A percentile compares a stretch with the other conserved stretches of the same genome.
Evolutionary conservation across 1,284 basidiomycete species (phyloP).

Genomic region (Tremellales sp.): DNA sequence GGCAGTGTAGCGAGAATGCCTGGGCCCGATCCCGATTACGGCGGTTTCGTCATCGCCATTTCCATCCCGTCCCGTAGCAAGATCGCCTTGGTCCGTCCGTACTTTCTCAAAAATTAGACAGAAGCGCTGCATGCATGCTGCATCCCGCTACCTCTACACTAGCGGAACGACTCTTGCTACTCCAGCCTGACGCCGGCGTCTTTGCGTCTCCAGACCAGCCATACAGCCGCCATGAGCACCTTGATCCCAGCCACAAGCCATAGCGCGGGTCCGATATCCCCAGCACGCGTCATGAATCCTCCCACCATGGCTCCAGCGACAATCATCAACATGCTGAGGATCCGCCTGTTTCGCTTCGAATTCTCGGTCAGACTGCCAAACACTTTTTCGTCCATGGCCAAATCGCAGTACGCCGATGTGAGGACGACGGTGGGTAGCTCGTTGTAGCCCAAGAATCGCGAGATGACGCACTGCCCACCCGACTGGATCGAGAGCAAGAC

Average conservation of each 20-base stretch:
- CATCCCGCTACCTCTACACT: no score
- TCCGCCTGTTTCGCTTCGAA: slow-evolving; percentile 14
- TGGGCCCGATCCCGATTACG: slow-evolving; percentile 6
- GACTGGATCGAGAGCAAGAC: slow-evolving; percentile 8
- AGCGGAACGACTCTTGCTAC: no score
- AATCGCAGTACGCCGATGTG: slow-evolving; percentile 16
- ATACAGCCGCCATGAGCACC: slow-evolving; percentile 10
- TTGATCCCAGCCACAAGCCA: slow-evolving; percentile 12
- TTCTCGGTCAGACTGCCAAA: slow-evolving; percentile 7
- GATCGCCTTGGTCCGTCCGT: no score
- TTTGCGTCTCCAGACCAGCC: slow-evolving; percentile 11
- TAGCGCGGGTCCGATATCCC: slow-evolving; percentile 7
- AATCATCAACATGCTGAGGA: slow-evolving; percentile 8
- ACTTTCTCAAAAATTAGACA: no score
- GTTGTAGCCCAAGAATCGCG: slow-evolving; percentile 10
- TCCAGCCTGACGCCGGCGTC: slow-evolving; percentile 5
- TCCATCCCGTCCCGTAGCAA: slow-evolving; percentile 8
- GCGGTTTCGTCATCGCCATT: slow-evolving; percentile 5
- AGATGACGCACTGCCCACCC: slow-evolving; percentile 18
- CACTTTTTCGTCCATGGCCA: slow-evolving; percentile 15
- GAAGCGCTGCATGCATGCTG: no score
- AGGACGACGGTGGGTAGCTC: slow-evolving; percentile 16
- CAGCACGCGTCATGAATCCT: slow-evolving; percentile 10
- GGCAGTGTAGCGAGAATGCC: slow-evolving; percentile 4
- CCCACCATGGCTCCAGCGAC: slow-evolving; percentile 11